Evolutionary conservation across 495 filamentous ascomycete genomes (phyloP), one percentile per base, ranked within the genome.

Genomic region (Neurospora sp.): DNA sequence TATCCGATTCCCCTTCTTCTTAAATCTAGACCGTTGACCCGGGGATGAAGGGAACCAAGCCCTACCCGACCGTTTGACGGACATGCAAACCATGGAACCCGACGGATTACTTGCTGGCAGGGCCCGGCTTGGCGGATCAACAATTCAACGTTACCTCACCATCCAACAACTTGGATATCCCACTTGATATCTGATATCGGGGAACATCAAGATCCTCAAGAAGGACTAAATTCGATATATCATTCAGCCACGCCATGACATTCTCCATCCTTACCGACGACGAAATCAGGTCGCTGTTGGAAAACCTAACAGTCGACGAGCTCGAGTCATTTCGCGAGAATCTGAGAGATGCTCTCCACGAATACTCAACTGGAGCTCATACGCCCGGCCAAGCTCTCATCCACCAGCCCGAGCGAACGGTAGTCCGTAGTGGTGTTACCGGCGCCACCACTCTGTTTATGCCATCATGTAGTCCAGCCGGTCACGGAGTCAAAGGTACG

Each of bases 391-490:
- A 83, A 53, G 80, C 77, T 37, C 68, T 88, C 4, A 84, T 86
- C 39, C 90, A 92, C 71, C 93, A 97, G 77, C 94, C 95, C 0
- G 88, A 89, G 71, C 88, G 95, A 68, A 92, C 92, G 0, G 86
- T 89, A 0, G 87, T 95, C 68, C 87, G 89, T 59, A 82, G 86
- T 39, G 70, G 85, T 4, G 85, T 82, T 27, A 90, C 93, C 83
- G 91, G 93, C 44, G 88, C 89, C 53, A 96, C 92, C 3, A 97
- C 92, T 0, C 84, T 98, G 39, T 96, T 97, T 80, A 99, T 98
- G 96, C 96, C 96, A 4, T 92, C 92, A 3, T 88, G 82, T 31
- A 84, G 81, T 70, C 75, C 83, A 0, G 68, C 76, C 1, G 84
- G 86, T 20, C 80, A 86, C 69, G 86, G 82, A 18, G 78, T 87